phyloP scores from a whole-genome alignment of 1,139 yeast genomes.

The Geotrichum siamense region DNA sequence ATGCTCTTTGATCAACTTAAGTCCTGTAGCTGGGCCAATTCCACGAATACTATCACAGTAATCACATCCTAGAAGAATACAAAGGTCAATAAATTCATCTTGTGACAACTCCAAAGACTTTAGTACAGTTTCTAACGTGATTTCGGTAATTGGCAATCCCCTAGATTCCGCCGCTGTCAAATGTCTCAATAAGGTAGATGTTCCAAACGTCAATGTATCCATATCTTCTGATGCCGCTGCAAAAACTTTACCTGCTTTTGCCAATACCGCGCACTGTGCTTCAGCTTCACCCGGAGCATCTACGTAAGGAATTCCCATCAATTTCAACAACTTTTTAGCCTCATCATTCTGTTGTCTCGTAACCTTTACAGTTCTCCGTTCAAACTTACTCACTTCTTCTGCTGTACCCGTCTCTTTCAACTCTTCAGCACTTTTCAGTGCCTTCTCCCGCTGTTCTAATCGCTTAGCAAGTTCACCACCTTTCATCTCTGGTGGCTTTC shows the following conservation, averaged over 20 bases:
- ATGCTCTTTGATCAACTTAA: constrained; percentile 79
- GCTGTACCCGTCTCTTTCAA: constrained; percentile 73
- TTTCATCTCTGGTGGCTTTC: constrained; percentile 87
- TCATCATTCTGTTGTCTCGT: constrained; percentile 89
- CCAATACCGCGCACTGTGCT: constrained; percentile 94
- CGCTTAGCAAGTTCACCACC: constrained; percentile 91
- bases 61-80: constrained; percentile 93
- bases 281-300: constrained; percentile 98
- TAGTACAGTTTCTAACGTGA: constrained; percentile 58
- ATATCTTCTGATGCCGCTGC: constrained; percentile 99
- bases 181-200: constrained; percentile 78
- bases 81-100: constrained; percentile 76
- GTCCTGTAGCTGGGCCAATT: constrained; percentile 92
- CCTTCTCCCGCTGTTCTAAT: constrained; percentile 72
- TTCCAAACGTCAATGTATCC: constrained; percentile 92
- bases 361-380: constrained; percentile 83
- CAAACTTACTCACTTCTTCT: constrained; percentile 68
- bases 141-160: constrained; percentile 86
- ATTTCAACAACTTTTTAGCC: constrained; percentile 65
- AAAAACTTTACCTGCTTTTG: constrained; percentile 73
- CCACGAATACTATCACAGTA: constrained; percentile 94
- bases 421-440: constrained; percentile 63
- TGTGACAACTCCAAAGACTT: constrained; percentile 68
- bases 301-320: constrained; percentile 94
- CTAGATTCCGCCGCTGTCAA: constrained; percentile 90